Base-by-base conservation (phyloP, 2,329 filamentous ascomycete genomes). In the Penicillium freii region DNA sequence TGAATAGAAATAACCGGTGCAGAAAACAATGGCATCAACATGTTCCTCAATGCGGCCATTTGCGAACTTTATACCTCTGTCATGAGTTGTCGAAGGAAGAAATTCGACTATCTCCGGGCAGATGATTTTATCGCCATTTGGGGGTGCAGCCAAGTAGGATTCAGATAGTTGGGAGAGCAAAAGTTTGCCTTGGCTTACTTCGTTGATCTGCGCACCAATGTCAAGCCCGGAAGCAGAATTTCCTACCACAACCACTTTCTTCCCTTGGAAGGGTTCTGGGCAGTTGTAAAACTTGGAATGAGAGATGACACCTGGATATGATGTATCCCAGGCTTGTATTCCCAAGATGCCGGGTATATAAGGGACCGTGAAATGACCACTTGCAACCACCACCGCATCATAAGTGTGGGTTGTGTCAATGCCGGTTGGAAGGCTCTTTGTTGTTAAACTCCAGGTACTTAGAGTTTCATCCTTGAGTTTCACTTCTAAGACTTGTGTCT, bases 1-100 rank as follows among this genome's bases (percentile, higher is more conserved):
- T 5, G 87, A 87, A 75, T 90, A 96, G 56, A 96, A 84, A 68
- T 95, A 97, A 0, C 93, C 93, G 0, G 93, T 97, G 71, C 90
- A 92, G 73, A 93, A 97, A 29, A 97, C 71, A 6, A 97, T 77
- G 1, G 85, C 83, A 67, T 97, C 92, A 55, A 97, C 75, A 34
- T 86, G 78, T 3, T 76, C 76, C 68, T 91, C 89, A 10, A 87
- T 69, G 0, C 79, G 79, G 2, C 88, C 88, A 66, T 91, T 81
- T 40, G 81, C 79, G 61, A 95, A 90, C 33, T 82, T 78, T 2
- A 94, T 81, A 3, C 82, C 86, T 60, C 85, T 81, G 51, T 82
- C 76, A 4, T 81, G 74, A 0, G 78, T 69, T 10, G 57, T 13
- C 81, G 73, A 62, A 80, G 89, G 69, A 75, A 82, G 65, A 62